Evolutionary conservation across 1,284 basidiomycete genomes (phyloP).

Genomic region (Athelia sp.): DNA sequence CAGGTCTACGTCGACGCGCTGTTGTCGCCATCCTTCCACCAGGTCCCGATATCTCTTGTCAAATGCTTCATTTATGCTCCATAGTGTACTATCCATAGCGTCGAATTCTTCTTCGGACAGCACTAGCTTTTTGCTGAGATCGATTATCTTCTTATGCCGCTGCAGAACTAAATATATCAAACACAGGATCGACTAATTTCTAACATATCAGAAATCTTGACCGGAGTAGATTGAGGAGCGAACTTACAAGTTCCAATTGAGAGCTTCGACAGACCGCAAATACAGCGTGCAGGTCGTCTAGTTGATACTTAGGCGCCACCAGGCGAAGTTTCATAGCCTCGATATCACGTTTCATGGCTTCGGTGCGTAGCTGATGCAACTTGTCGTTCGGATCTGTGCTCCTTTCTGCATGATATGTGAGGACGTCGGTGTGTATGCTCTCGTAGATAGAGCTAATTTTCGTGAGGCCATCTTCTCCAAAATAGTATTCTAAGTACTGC

Average conservation of each 20-base stretch:
- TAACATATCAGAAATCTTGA: not conserved
- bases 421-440: not conserved
- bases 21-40: constrained; percentile 22
- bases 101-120: constrained; percentile 17
- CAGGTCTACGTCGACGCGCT: constrained; percentile 18
- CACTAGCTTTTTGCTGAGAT: constrained; percentile 13
- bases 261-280: constrained; percentile 13
- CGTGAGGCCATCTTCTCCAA: not conserved
- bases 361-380: not conserved
- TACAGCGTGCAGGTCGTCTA: constrained; percentile 17
- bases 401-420: not conserved
- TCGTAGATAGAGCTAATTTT: not conserved
- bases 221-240: not conserved
- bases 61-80: constrained; percentile 18
- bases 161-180: constrained; percentile 18
- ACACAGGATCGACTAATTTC: constrained; percentile 17
- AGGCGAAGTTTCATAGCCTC: constrained; percentile 10
- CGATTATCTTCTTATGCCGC: constrained; percentile 18
- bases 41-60: constrained; percentile 18
- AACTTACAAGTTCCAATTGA: constrained; percentile 18
- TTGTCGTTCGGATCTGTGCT: not conserved
- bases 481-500: not conserved
- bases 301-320: constrained; percentile 13
- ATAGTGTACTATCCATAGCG: constrained; percentile 19
- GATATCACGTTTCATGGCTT: constrained; percentile 1